phyloP scores from a whole-genome alignment of 1,284 basidiomycete genomes.

The Xanthoconium separans region DNA sequence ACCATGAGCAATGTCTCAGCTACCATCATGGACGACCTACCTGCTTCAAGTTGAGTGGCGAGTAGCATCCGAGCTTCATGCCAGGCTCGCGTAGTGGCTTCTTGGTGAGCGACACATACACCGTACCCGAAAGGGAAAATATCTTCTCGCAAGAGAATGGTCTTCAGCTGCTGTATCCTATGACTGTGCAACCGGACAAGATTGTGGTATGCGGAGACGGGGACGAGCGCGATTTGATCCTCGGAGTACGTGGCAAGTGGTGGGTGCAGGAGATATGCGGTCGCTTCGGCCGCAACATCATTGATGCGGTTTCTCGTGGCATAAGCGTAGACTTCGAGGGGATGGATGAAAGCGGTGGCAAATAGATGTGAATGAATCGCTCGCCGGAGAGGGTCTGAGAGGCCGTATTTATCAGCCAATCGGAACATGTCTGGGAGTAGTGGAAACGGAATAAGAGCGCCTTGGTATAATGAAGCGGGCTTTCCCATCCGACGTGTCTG shows the following conservation, averaged over 20 bases:
- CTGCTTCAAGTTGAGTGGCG: slow-evolving; percentile 47
- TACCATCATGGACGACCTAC: slow-evolving; percentile 33
- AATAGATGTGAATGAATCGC: slow-evolving; percentile 49
- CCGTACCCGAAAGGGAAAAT: slow-evolving; percentile 72
- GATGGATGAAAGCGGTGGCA: slow-evolving; percentile 50
- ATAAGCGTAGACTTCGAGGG: slow-evolving; percentile 58
- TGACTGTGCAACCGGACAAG: slow-evolving; percentile 55
- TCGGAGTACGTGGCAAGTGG: slow-evolving; percentile 54
- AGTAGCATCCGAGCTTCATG: slow-evolving; percentile 42
- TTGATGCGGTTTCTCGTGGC: slow-evolving; percentile 43
- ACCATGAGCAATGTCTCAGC: slow-evolving; percentile 7
- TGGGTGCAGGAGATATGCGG: slow-evolving; percentile 48
- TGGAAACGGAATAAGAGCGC: slow-evolving; percentile 58
- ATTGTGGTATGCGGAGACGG: slow-evolving; percentile 57
- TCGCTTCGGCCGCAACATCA: slow-evolving; percentile 51
- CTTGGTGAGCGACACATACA: slow-evolving; percentile 48
- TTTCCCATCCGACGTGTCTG: slow-evolving; percentile 35
- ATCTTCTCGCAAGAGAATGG: slow-evolving; percentile 51
- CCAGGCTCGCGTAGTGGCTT: slow-evolving; percentile 47
- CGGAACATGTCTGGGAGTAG: slow-evolving; percentile 51
- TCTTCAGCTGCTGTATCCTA: slow-evolving; percentile 49
- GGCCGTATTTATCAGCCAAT: slow-evolving; percentile 62
- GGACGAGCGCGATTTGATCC: slow-evolving; percentile 51
- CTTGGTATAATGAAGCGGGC: slow-evolving; percentile 27
- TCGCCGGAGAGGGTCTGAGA: slow-evolving; percentile 42